These are phyloP conservation scores for Fusarium caatingaense DNA, from an alignment of 2,329 filamentous ascomycete species.

Conservation along the genomic window DNA sequence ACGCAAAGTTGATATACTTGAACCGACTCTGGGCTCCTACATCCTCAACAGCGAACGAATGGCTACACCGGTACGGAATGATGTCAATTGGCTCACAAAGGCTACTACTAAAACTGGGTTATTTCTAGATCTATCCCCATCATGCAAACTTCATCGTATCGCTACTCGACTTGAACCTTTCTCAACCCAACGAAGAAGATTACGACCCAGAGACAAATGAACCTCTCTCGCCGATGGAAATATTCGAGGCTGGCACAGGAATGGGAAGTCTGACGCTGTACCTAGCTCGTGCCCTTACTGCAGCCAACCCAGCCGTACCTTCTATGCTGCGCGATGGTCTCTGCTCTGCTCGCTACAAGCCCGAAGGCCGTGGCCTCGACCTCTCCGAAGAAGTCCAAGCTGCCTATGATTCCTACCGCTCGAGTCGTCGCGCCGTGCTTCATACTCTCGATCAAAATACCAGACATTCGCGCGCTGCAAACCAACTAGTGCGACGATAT, in stretches of 20 bases:
- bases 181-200: slow-evolving; percentile 52
- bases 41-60: slow-evolving; percentile 73
- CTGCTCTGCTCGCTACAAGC: slow-evolving; percentile 42
- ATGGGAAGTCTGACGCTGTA: slow-evolving; percentile 83
- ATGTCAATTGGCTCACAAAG: background rate
- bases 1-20: slow-evolving; percentile 65
- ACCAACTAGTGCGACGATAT: slow-evolving; percentile 73
- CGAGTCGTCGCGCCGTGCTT: slow-evolving; percentile 73
- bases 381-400: slow-evolving; percentile 47
- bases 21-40: slow-evolving; percentile 79
- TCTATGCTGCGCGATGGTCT: slow-evolving; percentile 54
- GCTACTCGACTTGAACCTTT: slow-evolving; percentile 78
- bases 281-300: slow-evolving; percentile 80
- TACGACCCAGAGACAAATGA: slow-evolving; percentile 46
- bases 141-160: slow-evolving; percentile 82
- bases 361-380: slow-evolving; percentile 39
- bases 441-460: slow-evolving; percentile 77
- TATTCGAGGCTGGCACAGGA: slow-evolving; percentile 88
- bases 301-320: slow-evolving; percentile 69
- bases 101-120: background rate
- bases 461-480: slow-evolving; percentile 72
- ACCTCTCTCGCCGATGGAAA: slow-evolving; percentile 67
- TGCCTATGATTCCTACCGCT: slow-evolving; percentile 58
- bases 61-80: slow-evolving; percentile 71
- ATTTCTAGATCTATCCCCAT: slow-evolving; percentile 67